A percentile compares a stretch with the other conserved stretches of the same genome.
Evolutionary conservation across 768 basidiomycete genomes (phyloP).

Genomic region (Agaricus subrufescens): DNA sequence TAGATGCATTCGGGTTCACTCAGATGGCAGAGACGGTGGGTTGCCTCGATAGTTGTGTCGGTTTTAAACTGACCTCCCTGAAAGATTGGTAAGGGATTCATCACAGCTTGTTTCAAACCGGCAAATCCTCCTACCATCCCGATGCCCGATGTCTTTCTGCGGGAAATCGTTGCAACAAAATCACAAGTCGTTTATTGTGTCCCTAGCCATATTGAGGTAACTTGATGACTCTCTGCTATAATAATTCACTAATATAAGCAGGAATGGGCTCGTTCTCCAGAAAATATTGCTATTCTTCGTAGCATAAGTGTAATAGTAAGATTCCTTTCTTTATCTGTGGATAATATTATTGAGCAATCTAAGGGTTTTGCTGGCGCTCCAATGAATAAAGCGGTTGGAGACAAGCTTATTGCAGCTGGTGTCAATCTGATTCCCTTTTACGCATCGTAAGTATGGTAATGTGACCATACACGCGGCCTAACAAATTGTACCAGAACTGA

Average conservation of each 20-base stretch:
- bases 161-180: conserved; percentile 4
- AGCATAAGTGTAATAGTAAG: conserved; percentile 14
- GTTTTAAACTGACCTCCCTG: not conserved
- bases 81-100: conserved; percentile 8
- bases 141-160: conserved; percentile 7
- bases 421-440: conserved; percentile 24
- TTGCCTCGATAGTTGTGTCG: not conserved
- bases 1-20: conserved; percentile 16
- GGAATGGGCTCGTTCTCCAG: conserved; percentile 16
- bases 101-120: conserved; percentile 20
- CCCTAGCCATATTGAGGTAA: conserved; percentile 19
- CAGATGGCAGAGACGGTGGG: conserved; percentile 12
- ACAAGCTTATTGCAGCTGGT: conserved; percentile 14
- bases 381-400: conserved; percentile 20
- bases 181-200: conserved; percentile 9
- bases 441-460: conserved; percentile 25
- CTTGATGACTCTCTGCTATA: not conserved
- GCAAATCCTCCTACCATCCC: conserved; percentile 4
- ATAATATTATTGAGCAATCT: not conserved
- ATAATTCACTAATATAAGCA: not conserved
- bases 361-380: conserved; percentile 20
- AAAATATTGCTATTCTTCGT: conserved; percentile 11
- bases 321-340: not conserved
- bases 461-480: not conserved
- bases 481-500: not conserved